Evolutionary conservation across 2,329 filamentous ascomycete genomes (phyloP), one percentile per base, ranked within the genome.

Genomic region (Aspergillus candidus): DNA sequence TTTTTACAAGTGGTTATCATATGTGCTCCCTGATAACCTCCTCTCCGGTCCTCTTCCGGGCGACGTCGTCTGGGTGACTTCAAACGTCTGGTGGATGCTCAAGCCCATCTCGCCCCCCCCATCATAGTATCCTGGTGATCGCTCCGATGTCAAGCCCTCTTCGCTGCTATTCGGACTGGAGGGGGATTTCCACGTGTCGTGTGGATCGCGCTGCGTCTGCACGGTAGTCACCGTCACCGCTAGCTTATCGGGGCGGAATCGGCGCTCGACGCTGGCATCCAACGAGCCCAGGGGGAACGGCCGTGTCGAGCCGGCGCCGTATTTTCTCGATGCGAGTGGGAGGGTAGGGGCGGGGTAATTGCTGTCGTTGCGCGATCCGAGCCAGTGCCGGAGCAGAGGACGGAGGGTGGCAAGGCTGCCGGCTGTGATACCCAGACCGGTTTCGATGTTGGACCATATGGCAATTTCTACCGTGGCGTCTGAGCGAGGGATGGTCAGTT

Each of bases 371-470:
- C 35, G 37, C 3, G 55, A 52, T 12, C 59, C 56, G 11, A 56
- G 49, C 36, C 59, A 51, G 31, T 63, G 30, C 13, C 62, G 69
- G 8, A 76, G 57, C 0, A 77, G 64, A 0, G 74, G 74, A 2
- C 72, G 68, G 1, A 76, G 62, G 0, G 72, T 74, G 10, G 72
- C 72, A 11, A 75, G 63, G 49, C 66, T 70, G 4, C 66, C 71
- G 8, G 74, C 73, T 4, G 64, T 66, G 38, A 73, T 72, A 4
- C 68, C 63, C 1, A 67, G 54, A 2, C 61, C 61, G 40, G 52
- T 49, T 53, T 67, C 64, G 41, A 62, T 53, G 32, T 59, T 57
- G 30, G 63, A 65, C 64, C 64, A 67, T 32, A 72, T 58, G 14
- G 67, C 61, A 32, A 72, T 66, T 44, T 72, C 69, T 38, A 67